Evolutionary conservation across 208 protist species (phyloP).

Genomic region (Jaenimonas drosophilae): DNA sequence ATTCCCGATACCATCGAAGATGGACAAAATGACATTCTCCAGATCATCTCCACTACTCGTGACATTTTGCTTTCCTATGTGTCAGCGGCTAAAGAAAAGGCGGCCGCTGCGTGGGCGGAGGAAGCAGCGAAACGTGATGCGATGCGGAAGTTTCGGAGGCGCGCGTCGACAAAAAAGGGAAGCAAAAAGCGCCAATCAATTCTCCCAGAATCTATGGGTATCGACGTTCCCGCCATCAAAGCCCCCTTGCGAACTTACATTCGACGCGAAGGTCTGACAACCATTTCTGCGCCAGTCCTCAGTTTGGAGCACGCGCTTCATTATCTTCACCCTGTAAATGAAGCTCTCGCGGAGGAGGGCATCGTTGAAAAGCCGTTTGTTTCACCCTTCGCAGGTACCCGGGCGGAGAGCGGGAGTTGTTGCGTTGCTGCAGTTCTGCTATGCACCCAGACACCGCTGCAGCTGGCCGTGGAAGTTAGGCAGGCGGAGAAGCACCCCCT

Average conservation of each 20-base stretch:
- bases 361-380: constrained; percentile 4
- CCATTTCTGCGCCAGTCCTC: constrained; percentile 2
- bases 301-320: constrained; percentile 7
- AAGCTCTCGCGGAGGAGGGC: not conserved
- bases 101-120: not conserved
- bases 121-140: not conserved
- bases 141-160: not conserved
- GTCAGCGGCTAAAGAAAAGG: constrained; percentile 3
- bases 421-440: constrained; percentile 28
- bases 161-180: not conserved
- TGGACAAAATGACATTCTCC: too few species aligned
- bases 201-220: not conserved
- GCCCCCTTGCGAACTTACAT: constrained; percentile 6
- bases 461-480: constrained; percentile 30
- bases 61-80: not conserved
- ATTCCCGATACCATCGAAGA: too few species aligned
- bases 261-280: constrained; percentile 3
- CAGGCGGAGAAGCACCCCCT: constrained; percentile 1
- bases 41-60: not conserved
- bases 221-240: not conserved
- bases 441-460: constrained; percentile 45
- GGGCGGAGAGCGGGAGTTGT: constrained; percentile 6
- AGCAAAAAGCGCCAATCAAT: not conserved
- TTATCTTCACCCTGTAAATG: not conserved
- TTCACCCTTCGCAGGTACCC: constrained; percentile 13